These are phyloP conservation scores for Tricholoma flavovirens DNA, from an alignment of 768 basidiomycete species.

Conservation along the genomic window DNA sequence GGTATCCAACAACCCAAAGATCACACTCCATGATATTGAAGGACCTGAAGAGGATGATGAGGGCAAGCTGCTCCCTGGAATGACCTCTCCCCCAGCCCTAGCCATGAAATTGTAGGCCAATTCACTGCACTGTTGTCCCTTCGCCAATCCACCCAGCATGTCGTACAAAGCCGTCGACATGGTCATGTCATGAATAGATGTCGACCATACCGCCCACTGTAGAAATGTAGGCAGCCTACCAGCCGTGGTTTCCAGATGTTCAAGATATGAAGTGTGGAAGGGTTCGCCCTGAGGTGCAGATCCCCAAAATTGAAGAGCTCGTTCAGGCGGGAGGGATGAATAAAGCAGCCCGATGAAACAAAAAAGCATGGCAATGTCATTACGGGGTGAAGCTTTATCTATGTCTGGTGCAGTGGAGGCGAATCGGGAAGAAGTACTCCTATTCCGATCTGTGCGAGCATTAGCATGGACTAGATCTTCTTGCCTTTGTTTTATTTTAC, in stretches of 20 bases:
- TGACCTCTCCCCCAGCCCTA: conserved; percentile 63
- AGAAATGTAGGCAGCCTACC: conserved; percentile 71
- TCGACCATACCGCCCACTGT: conserved; percentile 88
- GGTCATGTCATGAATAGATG: conserved; percentile 62
- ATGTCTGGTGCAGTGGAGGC: conserved; percentile 37
- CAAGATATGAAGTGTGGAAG: conserved; percentile 45
- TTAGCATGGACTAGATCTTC: conserved; percentile 75
- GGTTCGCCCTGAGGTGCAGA: conserved; percentile 43
- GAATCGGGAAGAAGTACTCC: conserved; percentile 45
- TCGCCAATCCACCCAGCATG: conserved; percentile 81
- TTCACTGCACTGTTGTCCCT: conserved; percentile 81
- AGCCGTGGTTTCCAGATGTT: conserved; percentile 53
- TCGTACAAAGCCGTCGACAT: conserved; percentile 82
- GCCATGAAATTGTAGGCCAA: conserved; percentile 87
- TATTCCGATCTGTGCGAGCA: conserved; percentile 57
- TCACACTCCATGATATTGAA: conserved; percentile 70
- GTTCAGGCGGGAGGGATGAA: conserved; percentile 63
- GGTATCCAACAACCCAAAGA: conserved; percentile 70
- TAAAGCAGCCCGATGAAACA: conserved; percentile 81
- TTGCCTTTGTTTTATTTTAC: conserved; percentile 85
- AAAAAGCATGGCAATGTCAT: conserved; percentile 82
- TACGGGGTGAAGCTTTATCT: conserved; percentile 50
- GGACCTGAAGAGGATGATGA: conserved; percentile 46
- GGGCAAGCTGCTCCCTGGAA: conserved; percentile 53
- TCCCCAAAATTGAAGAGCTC: conserved; percentile 84